Evolutionary conservation across 305 asterid genomes (phyloP).

Genomic region (Fraxinus sp.): DNA sequence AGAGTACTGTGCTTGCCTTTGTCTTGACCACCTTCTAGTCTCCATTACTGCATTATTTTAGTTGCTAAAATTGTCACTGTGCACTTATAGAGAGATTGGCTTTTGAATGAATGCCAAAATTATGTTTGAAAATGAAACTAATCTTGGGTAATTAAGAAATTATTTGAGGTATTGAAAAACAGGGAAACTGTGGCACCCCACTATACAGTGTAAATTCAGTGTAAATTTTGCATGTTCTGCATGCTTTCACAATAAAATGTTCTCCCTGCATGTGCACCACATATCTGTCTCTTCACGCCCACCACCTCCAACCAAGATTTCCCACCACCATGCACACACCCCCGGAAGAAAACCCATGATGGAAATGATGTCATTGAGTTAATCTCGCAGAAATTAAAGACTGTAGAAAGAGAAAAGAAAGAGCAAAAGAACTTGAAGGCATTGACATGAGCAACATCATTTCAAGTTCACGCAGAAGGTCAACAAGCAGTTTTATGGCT

Average conservation of each 20-base stretch:
- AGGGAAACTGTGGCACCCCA: neutral
- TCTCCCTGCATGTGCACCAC: neutral
- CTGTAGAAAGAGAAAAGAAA: conserved; percentile 80
- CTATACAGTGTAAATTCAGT: neutral
- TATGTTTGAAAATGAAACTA: neutral
- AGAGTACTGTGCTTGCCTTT: neutral
- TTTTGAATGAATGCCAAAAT: conserved; percentile 6
- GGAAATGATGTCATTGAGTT: conserved; percentile 27
- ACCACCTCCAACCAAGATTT: neutral
- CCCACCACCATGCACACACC: neutral
- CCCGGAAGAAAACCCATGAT: neutral
- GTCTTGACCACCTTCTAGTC: neutral
- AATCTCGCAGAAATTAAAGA: conserved; percentile 69
- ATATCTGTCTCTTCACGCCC: neutral
- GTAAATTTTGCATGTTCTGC: neutral
- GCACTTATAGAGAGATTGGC: neutral
- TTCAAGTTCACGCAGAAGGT: conserved; percentile 88
- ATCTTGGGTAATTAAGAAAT: neutral
- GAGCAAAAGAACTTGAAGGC: conserved; percentile 93
- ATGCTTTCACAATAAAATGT: neutral
- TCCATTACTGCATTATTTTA: neutral
- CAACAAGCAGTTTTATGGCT: conserved; percentile 52
- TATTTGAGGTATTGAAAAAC: conserved; percentile 6
- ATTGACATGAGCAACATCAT: conserved; percentile 89
- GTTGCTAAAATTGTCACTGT: neutral